phyloP scores from a whole-genome alignment of 1,284 basidiomycete genomes.

The Grifola frondosa region DNA sequence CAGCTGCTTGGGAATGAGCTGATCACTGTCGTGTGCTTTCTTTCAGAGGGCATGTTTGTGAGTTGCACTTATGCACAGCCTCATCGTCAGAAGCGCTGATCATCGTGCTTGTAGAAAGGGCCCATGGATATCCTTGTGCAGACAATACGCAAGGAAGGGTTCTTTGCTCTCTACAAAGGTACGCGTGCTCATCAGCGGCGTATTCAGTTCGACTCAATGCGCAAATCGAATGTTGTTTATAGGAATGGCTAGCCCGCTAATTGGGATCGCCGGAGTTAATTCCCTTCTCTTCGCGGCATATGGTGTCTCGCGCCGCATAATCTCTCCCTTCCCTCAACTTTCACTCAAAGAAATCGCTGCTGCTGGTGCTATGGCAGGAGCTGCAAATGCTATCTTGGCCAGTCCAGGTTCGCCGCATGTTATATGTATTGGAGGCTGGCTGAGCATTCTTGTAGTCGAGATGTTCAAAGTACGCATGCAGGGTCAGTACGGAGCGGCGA shows the following conservation, averaged over 20 bases:
- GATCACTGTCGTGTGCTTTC: slow-evolving; percentile 1
- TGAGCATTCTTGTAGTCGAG: slow-evolving; percentile 52
- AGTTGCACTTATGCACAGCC: slow-evolving; percentile 32
- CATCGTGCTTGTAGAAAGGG: slow-evolving; percentile 62
- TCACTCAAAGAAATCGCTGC: slow-evolving; percentile 77
- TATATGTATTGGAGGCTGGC: background rate
- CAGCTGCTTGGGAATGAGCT: slow-evolving; percentile 2
- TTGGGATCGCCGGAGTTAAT: slow-evolving; percentile 97
- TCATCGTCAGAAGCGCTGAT: background rate
- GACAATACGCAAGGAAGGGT: slow-evolving; percentile 84
- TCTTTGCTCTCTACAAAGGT: slow-evolving; percentile 92
- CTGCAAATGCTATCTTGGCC: slow-evolving; percentile 83
- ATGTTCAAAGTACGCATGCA: slow-evolving; percentile 98
- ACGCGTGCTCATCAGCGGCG: background rate
- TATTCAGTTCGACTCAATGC: background rate
- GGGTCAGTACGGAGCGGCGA: slow-evolving; percentile 78
- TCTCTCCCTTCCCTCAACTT: slow-evolving; percentile 86
- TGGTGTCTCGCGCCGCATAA: slow-evolving; percentile 74
- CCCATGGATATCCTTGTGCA: slow-evolving; percentile 86
- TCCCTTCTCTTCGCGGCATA: slow-evolving; percentile 94
- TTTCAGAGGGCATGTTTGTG: slow-evolving; percentile 77
- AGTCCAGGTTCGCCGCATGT: slow-evolving; percentile 77
- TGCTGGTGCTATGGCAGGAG: slow-evolving; percentile 91
- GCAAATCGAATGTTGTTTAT: background rate
- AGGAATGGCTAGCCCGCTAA: slow-evolving; percentile 89